These are phyloP conservation scores for Pittosporum tobira DNA, from an alignment of 129 eudicot species.

Conservation along the genomic window DNA sequence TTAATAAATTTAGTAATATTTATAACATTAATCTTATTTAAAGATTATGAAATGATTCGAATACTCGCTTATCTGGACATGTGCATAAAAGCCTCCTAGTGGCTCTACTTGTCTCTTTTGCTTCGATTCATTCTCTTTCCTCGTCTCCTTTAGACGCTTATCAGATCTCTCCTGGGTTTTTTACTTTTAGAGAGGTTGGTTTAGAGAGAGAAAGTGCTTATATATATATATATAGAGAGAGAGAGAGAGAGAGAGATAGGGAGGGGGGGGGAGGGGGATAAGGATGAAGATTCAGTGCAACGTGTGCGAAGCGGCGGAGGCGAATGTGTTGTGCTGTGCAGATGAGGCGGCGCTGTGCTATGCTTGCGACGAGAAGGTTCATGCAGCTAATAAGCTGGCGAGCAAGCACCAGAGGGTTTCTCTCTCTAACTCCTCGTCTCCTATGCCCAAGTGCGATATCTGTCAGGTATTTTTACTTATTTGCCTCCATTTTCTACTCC, in stretches of 20 bases:
- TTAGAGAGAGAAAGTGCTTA: background rate
- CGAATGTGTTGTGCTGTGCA: conserved; percentile 79
- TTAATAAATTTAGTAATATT: no score
- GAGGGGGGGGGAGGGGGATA: no score
- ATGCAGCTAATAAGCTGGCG: conserved; percentile 94
- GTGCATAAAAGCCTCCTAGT: no score
- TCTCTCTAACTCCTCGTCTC: conserved; percentile 44
- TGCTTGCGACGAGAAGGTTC: conserved; percentile 72
- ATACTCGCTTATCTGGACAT: no score
- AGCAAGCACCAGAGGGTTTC: conserved; percentile 77
- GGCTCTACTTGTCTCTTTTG: no score
- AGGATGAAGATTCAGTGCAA: conserved; percentile 91
- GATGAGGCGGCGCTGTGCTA: conserved; percentile 90
- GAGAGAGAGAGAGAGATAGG: background rate
- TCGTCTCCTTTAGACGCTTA: background rate
- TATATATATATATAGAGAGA: background rate
- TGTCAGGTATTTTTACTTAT: conserved; percentile 49
- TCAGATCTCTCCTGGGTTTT: no score
- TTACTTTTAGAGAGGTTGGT: no score
- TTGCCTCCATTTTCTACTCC: background rate
- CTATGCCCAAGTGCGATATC: conserved; percentile 82
- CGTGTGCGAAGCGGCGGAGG: conserved; percentile 83
- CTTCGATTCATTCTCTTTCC: no score
- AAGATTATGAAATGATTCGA: no score
- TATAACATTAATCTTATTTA: no score